Conservation (phyloP, 805 yeast genomes). For the Cyberlindnera suaveolens region DNA sequence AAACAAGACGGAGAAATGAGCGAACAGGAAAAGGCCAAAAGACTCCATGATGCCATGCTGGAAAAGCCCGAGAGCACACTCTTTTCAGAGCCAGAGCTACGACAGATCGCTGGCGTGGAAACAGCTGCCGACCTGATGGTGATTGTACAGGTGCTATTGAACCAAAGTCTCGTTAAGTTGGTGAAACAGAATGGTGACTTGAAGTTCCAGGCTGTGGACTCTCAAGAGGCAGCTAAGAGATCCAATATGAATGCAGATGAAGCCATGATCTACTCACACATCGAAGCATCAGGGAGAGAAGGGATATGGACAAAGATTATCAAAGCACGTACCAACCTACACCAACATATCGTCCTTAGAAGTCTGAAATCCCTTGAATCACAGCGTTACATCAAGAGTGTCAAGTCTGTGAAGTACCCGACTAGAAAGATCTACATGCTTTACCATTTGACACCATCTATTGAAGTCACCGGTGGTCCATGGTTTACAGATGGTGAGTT, state of each 20-base stretch:
- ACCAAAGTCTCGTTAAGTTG: constrained; percentile 59
- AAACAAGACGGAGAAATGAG: background rate
- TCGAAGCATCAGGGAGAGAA: constrained; percentile 89
- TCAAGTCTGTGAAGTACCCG: constrained; percentile 87
- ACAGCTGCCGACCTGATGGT: constrained; percentile 38
- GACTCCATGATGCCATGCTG: constrained; percentile 61
- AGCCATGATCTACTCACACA: constrained; percentile 83
- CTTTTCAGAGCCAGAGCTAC: constrained; percentile 67
- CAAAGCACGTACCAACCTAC: constrained; percentile 81
- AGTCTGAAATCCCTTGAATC: constrained; percentile 75
- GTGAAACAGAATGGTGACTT: constrained; percentile 61
- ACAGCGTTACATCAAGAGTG: constrained; percentile 79
- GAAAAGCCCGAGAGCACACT: constrained; percentile 40
- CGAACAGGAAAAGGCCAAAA: constrained; percentile 14
- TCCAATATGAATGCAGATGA: constrained; percentile 81
- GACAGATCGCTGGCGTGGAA: constrained; percentile 38
- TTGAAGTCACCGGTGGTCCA: constrained; percentile 97
- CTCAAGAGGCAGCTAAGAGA: constrained; percentile 70
- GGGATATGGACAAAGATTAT: constrained; percentile 95
- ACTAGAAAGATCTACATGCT: constrained; percentile 95
- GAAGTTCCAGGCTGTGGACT: constrained; percentile 68
- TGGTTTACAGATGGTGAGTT: constrained; percentile 97
- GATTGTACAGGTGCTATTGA: constrained; percentile 45
- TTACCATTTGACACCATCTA: constrained; percentile 86
- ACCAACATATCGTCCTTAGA: constrained; percentile 83